A percentile compares a stretch with the other conserved stretches of the same genome.
These are phyloP conservation scores for Clarireedia hainanense DNA, from an alignment of 2,329 filamentous ascomycete species.

Conservation along the genomic window DNA sequence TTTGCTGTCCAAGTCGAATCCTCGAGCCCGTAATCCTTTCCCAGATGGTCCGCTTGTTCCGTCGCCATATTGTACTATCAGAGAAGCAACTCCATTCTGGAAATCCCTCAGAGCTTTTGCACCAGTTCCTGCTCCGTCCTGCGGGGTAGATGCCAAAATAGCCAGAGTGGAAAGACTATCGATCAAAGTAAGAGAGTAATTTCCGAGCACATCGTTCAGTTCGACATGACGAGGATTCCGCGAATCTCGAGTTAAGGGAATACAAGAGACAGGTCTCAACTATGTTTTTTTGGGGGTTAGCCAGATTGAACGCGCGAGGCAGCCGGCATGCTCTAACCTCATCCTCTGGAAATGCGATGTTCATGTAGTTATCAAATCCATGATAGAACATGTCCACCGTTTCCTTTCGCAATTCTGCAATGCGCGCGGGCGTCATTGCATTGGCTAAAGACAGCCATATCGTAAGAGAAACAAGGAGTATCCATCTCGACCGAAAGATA, in stretches of 20 bases:
- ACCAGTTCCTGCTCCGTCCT: conserved; percentile 44
- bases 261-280: conserved; percentile 79
- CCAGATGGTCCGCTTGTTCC: conserved; percentile 62
- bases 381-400: conserved; percentile 87
- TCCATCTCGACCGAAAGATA: conserved; percentile 20
- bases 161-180: conserved; percentile 92
- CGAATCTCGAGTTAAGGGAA: conserved; percentile 74
- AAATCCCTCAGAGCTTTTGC: conserved; percentile 64
- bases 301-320: conserved; percentile 1
- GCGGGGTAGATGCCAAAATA: conserved; percentile 72
- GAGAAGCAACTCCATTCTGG: conserved; percentile 65
- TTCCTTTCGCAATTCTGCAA: conserved; percentile 49
- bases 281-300: conserved; percentile 31
- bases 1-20: conserved; percentile 94
- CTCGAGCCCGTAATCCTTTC: conserved; percentile 63
- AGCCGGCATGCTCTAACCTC: conserved; percentile 49
- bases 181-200: conserved; percentile 92
- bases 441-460: conserved; percentile 22
- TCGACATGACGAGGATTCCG: conserved; percentile 73
- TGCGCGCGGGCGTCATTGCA: conserved; percentile 46
- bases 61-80: conserved; percentile 83
- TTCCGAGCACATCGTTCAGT: conserved; percentile 90
- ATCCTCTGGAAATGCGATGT: conserved; percentile 89
- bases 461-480: conserved; percentile 16
- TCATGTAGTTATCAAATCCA: conserved; percentile 92